Evolutionary conservation across 2,329 filamentous ascomycete genomes (phyloP), one percentile per base, ranked within the genome.

Genomic region (Beauveria medogensis): DNA sequence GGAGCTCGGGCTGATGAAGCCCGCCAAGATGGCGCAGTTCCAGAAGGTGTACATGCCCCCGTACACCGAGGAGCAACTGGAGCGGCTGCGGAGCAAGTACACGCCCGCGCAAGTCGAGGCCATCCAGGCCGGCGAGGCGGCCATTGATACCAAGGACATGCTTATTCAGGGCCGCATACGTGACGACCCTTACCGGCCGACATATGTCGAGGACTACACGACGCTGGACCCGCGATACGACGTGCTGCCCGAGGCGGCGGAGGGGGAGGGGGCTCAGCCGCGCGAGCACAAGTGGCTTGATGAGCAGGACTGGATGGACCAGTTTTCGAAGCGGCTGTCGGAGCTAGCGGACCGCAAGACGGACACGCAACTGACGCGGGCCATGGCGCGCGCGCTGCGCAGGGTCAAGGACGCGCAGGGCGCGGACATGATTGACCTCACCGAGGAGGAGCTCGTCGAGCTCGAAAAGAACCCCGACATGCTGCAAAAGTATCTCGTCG

Each of bases 131-230:
- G 92, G 88, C 68, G 92, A 97, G 75, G 77, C 82, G 63, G 85
- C 89, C 66, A 86, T 97, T 71, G 82, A 89, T 70, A 78, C 87
- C 10, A 79, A 85, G 65, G 91, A 97, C 73, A 72, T 97, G 70
- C 80, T 87, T 47, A 79, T 84, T 40, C 89, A 94, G 75, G 90
- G 87, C 65, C 81, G 84, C 48, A 74, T 90, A 67, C 86, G 91
- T 63, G 81, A 78, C 59, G 92, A 96, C 71, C 82, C 86, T 9
- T 89, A 90, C 79, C 79, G 80, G 58, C 77, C 92, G 55, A 79
- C 84, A 63, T 94, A 96, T 73, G 76, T 93, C 60, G 92, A 97
- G 72, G 91, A 96, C 73, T 89, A 96, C 69, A 84, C 88, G 63
- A 82, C 82, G 61, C 82, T 93, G 64, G 84, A 91, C 69, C 90